A percentile compares a stretch with the other conserved stretches of the same genome.
These are phyloP conservation scores for Spongospora subterranea DNA, from an alignment of 208 protist species.

Conservation along the genomic window DNA sequence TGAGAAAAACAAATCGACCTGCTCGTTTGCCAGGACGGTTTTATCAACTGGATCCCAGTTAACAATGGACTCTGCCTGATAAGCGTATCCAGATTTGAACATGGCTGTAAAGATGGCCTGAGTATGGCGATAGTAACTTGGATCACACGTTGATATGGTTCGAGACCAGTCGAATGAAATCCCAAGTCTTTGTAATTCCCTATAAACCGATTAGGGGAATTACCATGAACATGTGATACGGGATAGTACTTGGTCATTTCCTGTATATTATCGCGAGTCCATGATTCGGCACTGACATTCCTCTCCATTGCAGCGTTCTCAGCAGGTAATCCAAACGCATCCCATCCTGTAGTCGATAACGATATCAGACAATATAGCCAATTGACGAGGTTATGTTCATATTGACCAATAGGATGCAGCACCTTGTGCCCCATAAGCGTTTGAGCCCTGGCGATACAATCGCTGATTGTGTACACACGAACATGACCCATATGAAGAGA, in stretches of 20 bases:
- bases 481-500: slow-evolving; percentile 82
- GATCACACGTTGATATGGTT: slow-evolving; percentile 72
- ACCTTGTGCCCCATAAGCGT: slow-evolving; percentile 72
- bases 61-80: slow-evolving; percentile 71
- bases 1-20: slow-evolving; percentile 69
- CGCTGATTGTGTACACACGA: slow-evolving; percentile 80
- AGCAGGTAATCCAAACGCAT: slow-evolving; percentile 85
- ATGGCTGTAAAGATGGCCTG: slow-evolving; percentile 81
- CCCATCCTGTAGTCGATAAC: slow-evolving; percentile 74
- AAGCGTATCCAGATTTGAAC: slow-evolving; percentile 75
- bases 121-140: slow-evolving; percentile 82
- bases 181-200: slow-evolving; percentile 75
- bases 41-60: slow-evolving; percentile 82
- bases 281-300: slow-evolving; percentile 70
- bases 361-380: background rate
- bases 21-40: slow-evolving; percentile 84
- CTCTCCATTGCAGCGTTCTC: slow-evolving; percentile 71
- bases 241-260: slow-evolving; percentile 77
- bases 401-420: slow-evolving; percentile 81
- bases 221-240: too few species aligned
- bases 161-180: slow-evolving; percentile 79
- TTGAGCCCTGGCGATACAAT: slow-evolving; percentile 73
- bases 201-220: too few species aligned
- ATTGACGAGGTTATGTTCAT: background rate
- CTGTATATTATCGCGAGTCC: slow-evolving; percentile 79